Evolutionary conservation across 352 stramenopile genomes (phyloP), one percentile per base, ranked within the genome.

Genomic region (Phytophthora sp.): DNA sequence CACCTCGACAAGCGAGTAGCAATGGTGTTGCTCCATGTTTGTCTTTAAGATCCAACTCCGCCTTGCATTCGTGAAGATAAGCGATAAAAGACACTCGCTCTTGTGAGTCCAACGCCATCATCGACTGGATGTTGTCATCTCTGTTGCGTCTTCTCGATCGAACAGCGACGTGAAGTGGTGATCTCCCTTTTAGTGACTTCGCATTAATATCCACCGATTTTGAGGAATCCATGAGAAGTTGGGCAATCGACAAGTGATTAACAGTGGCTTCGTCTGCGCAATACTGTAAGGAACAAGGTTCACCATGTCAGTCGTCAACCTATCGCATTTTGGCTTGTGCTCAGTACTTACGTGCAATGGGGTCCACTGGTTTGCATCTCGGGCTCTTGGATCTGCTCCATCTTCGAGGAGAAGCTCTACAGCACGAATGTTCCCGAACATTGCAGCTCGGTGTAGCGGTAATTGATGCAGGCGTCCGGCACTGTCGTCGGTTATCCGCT

Each of bases 341-440:
- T 20, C 27, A 52, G 0, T 9, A 80, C 76, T 18, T 46, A 89
- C 81, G 63, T 92, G 84, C 8, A 92, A 57, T 27, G 73, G 57
- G 1, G 79, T 89, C 84, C 84, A 92, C 1, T 70, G 78, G 21
- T 90, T 86, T 1, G 66, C 57, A 61, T 92, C 84, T 50, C 65
- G 69, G n/a, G 62, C 66, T 20, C 69, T 73, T 2, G 78, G 57
- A 9, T 80, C 65, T 12, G 61, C 56, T 16, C 70, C 76, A 58
- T 77, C 57, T n/a, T 77, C 57, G 0, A 90, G 64, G 18, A 92
- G 61, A 44, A 79, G 24, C 44, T 74, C 56, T 1, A 80, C 70
- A 0, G 77, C 76, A 0, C 69, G 45, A 2, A 66, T 30, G 35
- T 87, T 83, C 2, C 75, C 84, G 47, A 78, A 87, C 52, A 82